Base-by-base conservation (phyloP, 108 stramenopile species). In the Nannochloropsis salina region DNA sequence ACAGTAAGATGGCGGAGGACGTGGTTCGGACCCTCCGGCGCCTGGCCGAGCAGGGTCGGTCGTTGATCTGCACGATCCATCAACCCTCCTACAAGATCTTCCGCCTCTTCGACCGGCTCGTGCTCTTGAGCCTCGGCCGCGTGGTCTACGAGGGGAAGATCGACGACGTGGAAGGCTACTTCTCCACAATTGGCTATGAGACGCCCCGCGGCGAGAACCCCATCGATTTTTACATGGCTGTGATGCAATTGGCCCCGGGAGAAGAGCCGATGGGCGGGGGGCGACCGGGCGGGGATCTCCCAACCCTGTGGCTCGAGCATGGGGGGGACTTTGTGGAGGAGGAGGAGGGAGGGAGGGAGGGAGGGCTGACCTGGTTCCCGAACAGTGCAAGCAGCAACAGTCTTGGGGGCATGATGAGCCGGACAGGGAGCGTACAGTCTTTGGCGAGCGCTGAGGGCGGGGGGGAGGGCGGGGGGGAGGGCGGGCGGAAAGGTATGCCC, bases 71-170 rank as follows among this genome's bases (percentile, higher is more conserved):
- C 61, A 89, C 88, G 9, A 86, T 89, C 21, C 88, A 89, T 31
- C 88, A 89, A 44, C 88, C 88, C 9, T 51, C 44, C 83, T 80
- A 44, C 43, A 41, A 44, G 18, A 86, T 86, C 81, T 86, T 86
- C 22, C 42, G 31, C 9, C 9, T 45, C 12, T 86, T 89, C 22
- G 85, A 89, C 80, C 74, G 44, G 31, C 5, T 86, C 40, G n/a
- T 86, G 15, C 85, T 89, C 1, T 85, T 89, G 21, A 31, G 80
- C 41, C 40, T 8, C n/a, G 88, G 88, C 43, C 85, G 82, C 3
- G 82, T 86, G 9, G 83, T 42, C 2, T 89, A 86, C 83, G 31
- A 45, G 18, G 88, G 88, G 8, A 80, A 43, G 41, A 44, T 80
- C 41, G 41, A 41, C 10, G n/a, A 85, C 42, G 82, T 83, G 43